phyloP scores from a whole-genome alignment of 2,329 filamentous ascomycete genomes.

The Paracoccidioides lutzii region DNA sequence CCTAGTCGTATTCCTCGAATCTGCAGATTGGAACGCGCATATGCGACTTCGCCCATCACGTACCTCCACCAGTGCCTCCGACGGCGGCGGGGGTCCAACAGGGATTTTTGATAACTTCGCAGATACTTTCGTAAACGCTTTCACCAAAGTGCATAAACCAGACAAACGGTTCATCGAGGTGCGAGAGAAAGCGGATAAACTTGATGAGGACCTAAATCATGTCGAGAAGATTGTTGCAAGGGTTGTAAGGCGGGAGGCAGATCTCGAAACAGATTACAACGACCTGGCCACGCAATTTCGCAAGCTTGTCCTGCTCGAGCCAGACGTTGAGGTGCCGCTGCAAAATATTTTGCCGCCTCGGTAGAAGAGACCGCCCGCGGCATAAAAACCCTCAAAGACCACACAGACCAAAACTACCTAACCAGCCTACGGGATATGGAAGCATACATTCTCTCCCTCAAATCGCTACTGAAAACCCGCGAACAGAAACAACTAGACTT shows the following conservation, averaged over 20 bases:
- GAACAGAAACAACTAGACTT: constrained; percentile 98
- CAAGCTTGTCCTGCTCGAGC: constrained; percentile 78
- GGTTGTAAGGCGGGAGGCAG: constrained; percentile 73
- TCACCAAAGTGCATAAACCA: constrained; percentile 89
- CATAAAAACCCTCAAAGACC: constrained; percentile 68
- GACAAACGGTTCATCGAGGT: constrained; percentile 93
- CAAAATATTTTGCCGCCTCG: constrained; percentile 81
- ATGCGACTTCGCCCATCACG: constrained; percentile 69
- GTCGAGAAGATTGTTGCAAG: constrained; percentile 93
- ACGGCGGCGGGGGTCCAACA: constrained; percentile 31
- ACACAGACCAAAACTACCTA: constrained; percentile 92
- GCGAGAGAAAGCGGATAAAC: constrained; percentile 78
- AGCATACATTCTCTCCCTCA: constrained; percentile 77
- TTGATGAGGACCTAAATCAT: constrained; percentile 83
- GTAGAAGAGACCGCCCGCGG: constrained; percentile 72
- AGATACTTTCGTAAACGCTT: constrained; percentile 93
- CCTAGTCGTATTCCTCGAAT: constrained; percentile 82
- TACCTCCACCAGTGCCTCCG: constrained; percentile 38
- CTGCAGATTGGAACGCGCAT: constrained; percentile 87
- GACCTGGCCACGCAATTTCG: constrained; percentile 92
- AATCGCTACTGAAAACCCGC: constrained; percentile 75
- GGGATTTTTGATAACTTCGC: constrained; percentile 90
- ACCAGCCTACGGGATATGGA: constrained; percentile 91
- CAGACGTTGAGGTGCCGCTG: constrained; percentile 67
- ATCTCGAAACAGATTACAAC: constrained; percentile 75